phyloP scores from a whole-genome alignment of 1,284 basidiomycete species.

The Sphaerobolus stellatus region DNA sequence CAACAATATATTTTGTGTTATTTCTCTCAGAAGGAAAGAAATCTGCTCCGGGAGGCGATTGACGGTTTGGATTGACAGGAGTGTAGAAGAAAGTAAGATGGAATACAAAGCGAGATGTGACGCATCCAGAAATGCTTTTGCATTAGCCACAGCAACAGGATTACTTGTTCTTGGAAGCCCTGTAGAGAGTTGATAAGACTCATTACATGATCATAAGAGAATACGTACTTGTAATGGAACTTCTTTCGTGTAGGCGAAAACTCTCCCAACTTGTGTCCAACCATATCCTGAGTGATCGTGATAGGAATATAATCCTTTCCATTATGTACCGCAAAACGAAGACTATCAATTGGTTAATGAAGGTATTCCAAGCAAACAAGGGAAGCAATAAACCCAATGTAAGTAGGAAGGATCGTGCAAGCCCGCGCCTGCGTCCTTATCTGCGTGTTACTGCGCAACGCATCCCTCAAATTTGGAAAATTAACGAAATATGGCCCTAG shows the following conservation, averaged over 20 bases:
- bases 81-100: no score
- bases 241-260: constrained; percentile 86
- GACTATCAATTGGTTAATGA: constrained; percentile 37
- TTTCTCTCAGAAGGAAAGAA: no score
- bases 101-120: no score
- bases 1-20: no score
- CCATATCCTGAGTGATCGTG: constrained; percentile 92
- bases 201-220: constrained; percentile 1
- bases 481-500: constrained; percentile 93
- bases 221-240: constrained; percentile 71
- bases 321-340: constrained; percentile 92
- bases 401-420: constrained; percentile 94
- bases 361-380: neutral
- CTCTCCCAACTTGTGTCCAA: constrained; percentile 96
- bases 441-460: constrained; percentile 78
- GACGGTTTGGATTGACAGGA: no score
- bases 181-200: neutral
- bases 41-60: no score
- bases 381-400: constrained; percentile 70
- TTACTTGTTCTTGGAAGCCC: constrained; percentile 15
- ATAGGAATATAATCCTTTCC: constrained; percentile 90
- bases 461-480: constrained; percentile 87
- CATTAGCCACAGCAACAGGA: no score
- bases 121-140: no score
- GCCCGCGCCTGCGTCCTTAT: constrained; percentile 89